Evolutionary conservation across 164 flowering plant genomes (phyloP), one percentile per base, ranked within the genome.

Genomic region (Macadamia integrifolia): DNA sequence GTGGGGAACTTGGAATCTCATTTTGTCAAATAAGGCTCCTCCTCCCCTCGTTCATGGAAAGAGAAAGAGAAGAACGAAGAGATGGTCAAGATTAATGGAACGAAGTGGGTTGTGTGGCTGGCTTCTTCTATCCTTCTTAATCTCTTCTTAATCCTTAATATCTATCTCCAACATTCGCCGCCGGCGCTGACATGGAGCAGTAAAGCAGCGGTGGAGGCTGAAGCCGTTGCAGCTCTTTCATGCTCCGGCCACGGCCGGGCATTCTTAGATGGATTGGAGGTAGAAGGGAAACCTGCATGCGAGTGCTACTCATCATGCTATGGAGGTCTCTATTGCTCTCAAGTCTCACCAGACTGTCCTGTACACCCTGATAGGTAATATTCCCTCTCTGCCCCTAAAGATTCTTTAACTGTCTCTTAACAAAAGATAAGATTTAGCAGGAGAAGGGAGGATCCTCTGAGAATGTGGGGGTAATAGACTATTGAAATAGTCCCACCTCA

Each of bases 161-260:
- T 17, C 12, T 35, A 32, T 53, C 13, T 31, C 10, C 3, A 18
- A 40, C 14, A 44, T 2, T 11, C 1, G 13, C 13, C 31, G 49
- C 13, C 31, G 49, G 50, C 49, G 17, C 64, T 68, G n/a, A 61
- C 60, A 35, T 69, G 71, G 71, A 69, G 60, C 61, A 69, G 56
- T 53, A 52, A 8, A 62, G 65, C 71, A 2, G 71, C 71, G 10
- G 6, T 18, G 8, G 66, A 69, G 23, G 71, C 66, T 3, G 71
- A 69, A 62, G 66, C 48, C 17, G 66, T 61, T 11, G 65, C 61
- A 11, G 23, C 60, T n/a, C 5, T 61, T n/a, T 40, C 40, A 8
- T 69, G 71, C 52, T 69, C 71, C 0, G 71, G 71, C 12, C 71
- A 69, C 55, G 71, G 71, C 6, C 13, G 60, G 6, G 71, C 66